These are phyloP conservation scores for Pyrus communis DNA, from an alignment of 306 rosid genomes.

Conservation along the genomic window DNA sequence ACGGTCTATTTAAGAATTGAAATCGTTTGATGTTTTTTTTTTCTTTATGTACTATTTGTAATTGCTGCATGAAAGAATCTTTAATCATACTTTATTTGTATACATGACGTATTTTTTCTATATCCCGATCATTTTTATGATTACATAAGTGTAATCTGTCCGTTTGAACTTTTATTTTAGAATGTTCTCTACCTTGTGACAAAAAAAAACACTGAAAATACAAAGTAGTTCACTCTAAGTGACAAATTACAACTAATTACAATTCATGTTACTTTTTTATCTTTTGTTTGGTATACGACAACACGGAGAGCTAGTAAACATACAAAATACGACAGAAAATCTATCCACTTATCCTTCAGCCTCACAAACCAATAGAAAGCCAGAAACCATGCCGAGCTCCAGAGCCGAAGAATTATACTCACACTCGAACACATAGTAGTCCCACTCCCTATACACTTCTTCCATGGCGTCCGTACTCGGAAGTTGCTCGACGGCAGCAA, in stretches of 20 bases:
- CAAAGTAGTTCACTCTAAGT: too few species aligned
- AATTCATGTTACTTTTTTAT: not conserved
- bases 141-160: rapidly evolving
- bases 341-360: conserved; percentile 70
- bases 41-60: too few species aligned
- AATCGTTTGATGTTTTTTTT: too few species aligned
- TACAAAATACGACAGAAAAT: conserved; percentile 20
- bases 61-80: too few species aligned
- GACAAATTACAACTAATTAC: too few species aligned
- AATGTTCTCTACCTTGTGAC: too few species aligned
- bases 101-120: too few species aligned
- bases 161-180: too few species aligned
- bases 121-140: too few species aligned
- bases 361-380: conserved; percentile 27
- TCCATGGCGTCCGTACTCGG: conserved; percentile 72
- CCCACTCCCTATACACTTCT: not conserved
- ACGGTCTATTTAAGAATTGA: too few species aligned
- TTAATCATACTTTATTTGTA: too few species aligned
- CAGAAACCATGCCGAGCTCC: conserved; percentile 15
- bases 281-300: not conserved
- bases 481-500: conserved; percentile 56
- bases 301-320: not conserved
- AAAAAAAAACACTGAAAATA: too few species aligned
- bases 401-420: not conserved
- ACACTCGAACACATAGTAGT: not conserved